Conservation (phyloP, 495 filamentous ascomycete genomes). For the Hypoxylon fuscum region DNA sequence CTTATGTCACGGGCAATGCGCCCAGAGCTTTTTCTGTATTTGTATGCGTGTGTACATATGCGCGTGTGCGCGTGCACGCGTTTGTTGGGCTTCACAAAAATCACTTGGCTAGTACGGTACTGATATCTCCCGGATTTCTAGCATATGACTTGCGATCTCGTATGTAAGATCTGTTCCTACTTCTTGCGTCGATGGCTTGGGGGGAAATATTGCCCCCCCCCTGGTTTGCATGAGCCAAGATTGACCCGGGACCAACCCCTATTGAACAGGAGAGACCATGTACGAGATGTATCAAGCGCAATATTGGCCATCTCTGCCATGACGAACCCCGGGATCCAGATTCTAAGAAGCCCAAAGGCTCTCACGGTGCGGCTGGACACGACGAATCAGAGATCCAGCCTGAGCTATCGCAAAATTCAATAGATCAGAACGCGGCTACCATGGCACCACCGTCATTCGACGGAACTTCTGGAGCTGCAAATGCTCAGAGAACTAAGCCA, state of each 20-base stretch:
- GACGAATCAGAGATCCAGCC: constrained; percentile 49
- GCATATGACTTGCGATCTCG: constrained; percentile 99
- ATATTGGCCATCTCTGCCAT: constrained; percentile 98
- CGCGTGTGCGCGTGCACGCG: constrained; percentile 34
- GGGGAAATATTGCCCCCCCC: constrained; percentile 37
- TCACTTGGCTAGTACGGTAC: constrained; percentile 36
- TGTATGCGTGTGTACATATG: constrained; percentile 22
- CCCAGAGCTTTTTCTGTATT: constrained; percentile 26
- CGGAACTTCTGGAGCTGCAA: constrained; percentile 44
- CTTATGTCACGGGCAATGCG: constrained; percentile 33
- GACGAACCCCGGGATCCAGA: constrained; percentile 88
- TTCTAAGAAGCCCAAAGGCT: constrained; percentile 72
- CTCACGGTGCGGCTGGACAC: constrained; percentile 62
- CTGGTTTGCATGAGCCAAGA: constrained; percentile 44
- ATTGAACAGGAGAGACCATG: constrained; percentile 87
- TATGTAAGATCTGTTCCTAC: constrained; percentile 69
- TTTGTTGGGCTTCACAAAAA: constrained; percentile 39
- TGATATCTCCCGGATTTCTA: constrained; percentile 58
- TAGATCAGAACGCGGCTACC: constrained; percentile 48
- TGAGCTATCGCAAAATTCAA: constrained; percentile 53
- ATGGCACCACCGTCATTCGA: constrained; percentile 58
- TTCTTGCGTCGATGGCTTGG: constrained; percentile 53
- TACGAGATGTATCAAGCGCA: constrained; percentile 96
- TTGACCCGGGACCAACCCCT: constrained; percentile 48
- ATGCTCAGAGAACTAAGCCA: constrained; percentile 51